These are phyloP conservation scores for Lathyrus aphaca DNA, from an alignment of 306 rosid genomes.

Conservation along the genomic window DNA sequence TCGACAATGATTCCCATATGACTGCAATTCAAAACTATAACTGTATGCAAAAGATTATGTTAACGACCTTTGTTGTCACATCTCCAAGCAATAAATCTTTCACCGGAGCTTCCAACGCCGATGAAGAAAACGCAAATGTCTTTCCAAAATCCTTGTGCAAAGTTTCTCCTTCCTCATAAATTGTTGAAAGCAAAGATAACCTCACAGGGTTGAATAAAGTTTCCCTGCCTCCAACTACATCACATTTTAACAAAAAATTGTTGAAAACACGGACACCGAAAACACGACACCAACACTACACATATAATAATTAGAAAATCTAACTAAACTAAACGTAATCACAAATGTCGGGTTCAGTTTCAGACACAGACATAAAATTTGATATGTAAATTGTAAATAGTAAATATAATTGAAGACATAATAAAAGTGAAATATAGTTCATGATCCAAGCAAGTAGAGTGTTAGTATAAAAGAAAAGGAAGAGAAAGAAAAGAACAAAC, in stretches of 20 bases:
- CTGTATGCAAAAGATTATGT: not conserved
- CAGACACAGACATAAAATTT: not conserved
- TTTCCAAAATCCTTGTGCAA: conserved; percentile 53
- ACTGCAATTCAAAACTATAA: not conserved
- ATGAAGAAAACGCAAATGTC: conserved; percentile 52
- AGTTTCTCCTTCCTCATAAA: conserved; percentile 64
- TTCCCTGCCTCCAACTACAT: conserved; percentile 68
- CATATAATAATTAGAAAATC: too few relatives aligned
- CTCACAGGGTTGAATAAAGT: conserved; percentile 51
- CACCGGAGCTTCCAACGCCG: conserved; percentile 49
- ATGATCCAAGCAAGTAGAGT: too few relatives aligned
- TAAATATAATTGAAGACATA: not conserved
- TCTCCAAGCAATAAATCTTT: conserved; percentile 53
- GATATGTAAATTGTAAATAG: not conserved
- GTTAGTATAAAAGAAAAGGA: not conserved
- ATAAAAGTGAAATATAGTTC: too few relatives aligned
- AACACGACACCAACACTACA: too few relatives aligned
- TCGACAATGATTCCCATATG: not conserved
- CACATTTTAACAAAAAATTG: conserved; percentile 35
- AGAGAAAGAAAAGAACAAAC: conserved; percentile 47
- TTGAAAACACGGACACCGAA: too few relatives aligned
- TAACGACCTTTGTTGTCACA: conserved; percentile 55
- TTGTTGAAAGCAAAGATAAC: conserved; percentile 58
- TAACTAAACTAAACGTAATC: too few relatives aligned
- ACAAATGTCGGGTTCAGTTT: too few relatives aligned